Evolutionary conservation across 2,329 filamentous ascomycete genomes (phyloP).

Genomic region (Pseudocercospora musae): DNA sequence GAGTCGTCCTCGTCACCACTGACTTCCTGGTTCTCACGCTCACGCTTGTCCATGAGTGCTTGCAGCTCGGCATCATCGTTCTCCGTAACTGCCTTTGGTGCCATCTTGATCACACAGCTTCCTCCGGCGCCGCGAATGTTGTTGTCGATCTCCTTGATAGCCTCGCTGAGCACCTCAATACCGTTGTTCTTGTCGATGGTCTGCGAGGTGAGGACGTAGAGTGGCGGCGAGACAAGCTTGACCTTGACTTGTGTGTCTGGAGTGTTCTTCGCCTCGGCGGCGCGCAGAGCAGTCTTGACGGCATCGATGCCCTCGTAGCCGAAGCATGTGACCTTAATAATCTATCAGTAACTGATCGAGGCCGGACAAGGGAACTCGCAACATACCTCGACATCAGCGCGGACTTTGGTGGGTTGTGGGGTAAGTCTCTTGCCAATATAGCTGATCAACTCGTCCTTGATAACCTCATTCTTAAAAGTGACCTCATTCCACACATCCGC

Average conservation of each 20-base stretch:
- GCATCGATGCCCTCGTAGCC: constrained; percentile 98
- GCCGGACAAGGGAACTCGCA: too few species aligned
- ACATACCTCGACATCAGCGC: constrained; percentile 95
- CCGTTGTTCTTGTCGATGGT: constrained; percentile 89
- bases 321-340: constrained; percentile 64
- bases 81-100: constrained; percentile 97
- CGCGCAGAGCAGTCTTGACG: constrained; percentile 87
- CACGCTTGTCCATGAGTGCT: constrained; percentile 97
- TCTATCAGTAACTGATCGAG: not conserved
- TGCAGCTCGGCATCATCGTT: constrained; percentile 96
- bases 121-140: constrained; percentile 78
- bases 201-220: constrained; percentile 94
- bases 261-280: constrained; percentile 89
- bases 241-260: constrained; percentile 94
- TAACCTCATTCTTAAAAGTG: constrained; percentile 77
- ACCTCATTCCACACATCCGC: constrained; percentile 94
- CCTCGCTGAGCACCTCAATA: constrained; percentile 79
- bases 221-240: constrained; percentile 92
- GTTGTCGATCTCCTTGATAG: constrained; percentile 79
- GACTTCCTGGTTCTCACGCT: constrained; percentile 95
- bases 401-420: constrained; percentile 97
- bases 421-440: constrained; percentile 98
- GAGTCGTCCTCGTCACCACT: constrained; percentile 95
- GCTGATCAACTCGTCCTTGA: constrained; percentile 83
- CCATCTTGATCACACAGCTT: constrained; percentile 89